These are phyloP conservation scores for Austroboletus novae-zelandiae DNA, from an alignment of 1,284 basidiomycete species.

Conservation along the genomic window DNA sequence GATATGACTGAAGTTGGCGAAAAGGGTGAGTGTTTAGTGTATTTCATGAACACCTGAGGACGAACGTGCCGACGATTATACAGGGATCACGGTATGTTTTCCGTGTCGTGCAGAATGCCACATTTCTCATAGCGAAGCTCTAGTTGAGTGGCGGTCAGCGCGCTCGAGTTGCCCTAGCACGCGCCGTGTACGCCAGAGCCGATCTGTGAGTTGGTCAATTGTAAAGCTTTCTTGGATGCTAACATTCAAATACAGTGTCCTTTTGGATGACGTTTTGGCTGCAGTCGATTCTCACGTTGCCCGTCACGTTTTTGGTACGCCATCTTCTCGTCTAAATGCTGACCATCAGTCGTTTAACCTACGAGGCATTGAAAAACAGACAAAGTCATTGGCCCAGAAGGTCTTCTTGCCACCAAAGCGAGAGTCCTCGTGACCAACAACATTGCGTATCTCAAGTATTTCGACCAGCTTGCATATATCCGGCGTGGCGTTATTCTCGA, in stretches of 20 bases:
- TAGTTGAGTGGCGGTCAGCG: conserved; percentile 57
- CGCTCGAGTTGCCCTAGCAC: conserved; percentile 57
- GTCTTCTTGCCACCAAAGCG: conserved; percentile 83
- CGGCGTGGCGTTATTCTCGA: conserved; percentile 86
- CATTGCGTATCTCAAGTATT: conserved; percentile 80
- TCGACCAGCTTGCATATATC: conserved; percentile 79
- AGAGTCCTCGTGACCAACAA: conserved; percentile 90
- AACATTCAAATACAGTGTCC: conserved; percentile 17
- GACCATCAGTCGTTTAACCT: neutral
- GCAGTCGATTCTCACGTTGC: conserved; percentile 76
- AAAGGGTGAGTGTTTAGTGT: conserved; percentile 27
- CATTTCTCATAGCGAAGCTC: conserved; percentile 4
- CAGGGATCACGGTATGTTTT: conserved; percentile 31
- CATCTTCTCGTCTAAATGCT: neutral
- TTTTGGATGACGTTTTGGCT: conserved; percentile 43
- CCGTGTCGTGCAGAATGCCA: neutral
- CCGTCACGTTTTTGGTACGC: conserved; percentile 57
- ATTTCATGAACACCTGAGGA: conserved; percentile 36
- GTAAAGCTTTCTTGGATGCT: neutral
- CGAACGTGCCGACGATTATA: neutral
- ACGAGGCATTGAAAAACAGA: conserved; percentile 43
- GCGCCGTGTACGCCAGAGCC: conserved; percentile 50
- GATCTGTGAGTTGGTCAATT: conserved; percentile 39
- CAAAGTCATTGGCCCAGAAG: conserved; percentile 86
- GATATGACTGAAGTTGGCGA: conserved; percentile 77